Conservation (phyloP, 1,284 basidiomycete genomes). For the Polyporus tsugae region DNA sequence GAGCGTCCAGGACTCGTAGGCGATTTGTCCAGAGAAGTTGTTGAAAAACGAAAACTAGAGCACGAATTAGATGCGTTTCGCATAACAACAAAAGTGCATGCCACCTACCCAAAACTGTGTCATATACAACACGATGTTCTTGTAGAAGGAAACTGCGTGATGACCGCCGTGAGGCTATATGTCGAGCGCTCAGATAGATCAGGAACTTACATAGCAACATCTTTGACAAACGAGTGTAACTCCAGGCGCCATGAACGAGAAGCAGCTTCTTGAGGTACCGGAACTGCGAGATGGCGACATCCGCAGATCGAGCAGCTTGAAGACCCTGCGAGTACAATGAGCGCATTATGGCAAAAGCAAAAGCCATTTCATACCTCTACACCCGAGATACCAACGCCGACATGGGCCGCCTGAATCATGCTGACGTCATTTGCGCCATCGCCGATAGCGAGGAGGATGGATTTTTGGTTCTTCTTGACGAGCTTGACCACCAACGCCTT, state of each 20-base stretch:
- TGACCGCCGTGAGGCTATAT: background rate
- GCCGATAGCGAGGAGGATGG: constrained; percentile 94
- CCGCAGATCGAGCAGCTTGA: constrained; percentile 96
- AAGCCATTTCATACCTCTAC: constrained; percentile 74
- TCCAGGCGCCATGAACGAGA: constrained; percentile 98
- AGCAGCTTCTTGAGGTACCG: constrained; percentile 95
- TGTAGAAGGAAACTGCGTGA: constrained; percentile 89
- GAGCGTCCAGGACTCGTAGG: constrained; percentile 98
- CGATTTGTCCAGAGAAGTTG: constrained; percentile 98
- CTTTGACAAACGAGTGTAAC: constrained; percentile 94
- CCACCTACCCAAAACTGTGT: constrained; percentile 92
- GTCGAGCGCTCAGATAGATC: background rate
- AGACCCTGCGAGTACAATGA: constrained; percentile 68
- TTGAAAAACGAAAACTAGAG: constrained; percentile 95
- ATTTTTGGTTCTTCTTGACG: constrained; percentile 95
- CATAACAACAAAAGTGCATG: background rate
- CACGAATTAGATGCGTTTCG: constrained; percentile 5
- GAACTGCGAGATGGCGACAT: constrained; percentile 98
- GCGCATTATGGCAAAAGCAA: background rate
- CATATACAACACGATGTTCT: constrained; percentile 98
- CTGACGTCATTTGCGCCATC: constrained; percentile 98
- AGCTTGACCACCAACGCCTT: constrained; percentile 99
- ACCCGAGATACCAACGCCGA: constrained; percentile 98
- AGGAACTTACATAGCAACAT: constrained; percentile 84
- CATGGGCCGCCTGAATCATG: constrained; percentile 97